A percentile compares a stretch with the other conserved stretches of the same genome.
These are phyloP conservation scores for Podaxis sp. DNA, from an alignment of 768 basidiomycete species.

Conservation along the genomic window DNA sequence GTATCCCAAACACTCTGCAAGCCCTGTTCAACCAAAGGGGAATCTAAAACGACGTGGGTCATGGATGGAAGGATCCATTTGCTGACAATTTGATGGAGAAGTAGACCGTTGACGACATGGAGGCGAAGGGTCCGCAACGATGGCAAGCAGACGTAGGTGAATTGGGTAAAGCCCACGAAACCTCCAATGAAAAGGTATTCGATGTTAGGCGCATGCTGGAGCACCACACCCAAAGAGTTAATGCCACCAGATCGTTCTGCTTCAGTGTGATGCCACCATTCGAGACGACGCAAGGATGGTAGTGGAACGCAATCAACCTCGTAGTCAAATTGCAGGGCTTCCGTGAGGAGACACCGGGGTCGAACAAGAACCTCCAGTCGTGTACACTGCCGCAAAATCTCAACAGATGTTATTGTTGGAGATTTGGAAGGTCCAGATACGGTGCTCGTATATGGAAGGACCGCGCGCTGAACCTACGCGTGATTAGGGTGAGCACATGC, in stretches of 20 bases:
- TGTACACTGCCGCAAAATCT: constrained; percentile 45
- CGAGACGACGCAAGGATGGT: constrained; percentile 52
- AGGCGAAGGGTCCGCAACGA: constrained; percentile 52
- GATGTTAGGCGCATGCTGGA: constrained; percentile 49
- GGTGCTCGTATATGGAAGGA: constrained; percentile 55
- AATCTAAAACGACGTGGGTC: constrained; percentile 47
- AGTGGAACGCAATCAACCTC: constrained; percentile 43
- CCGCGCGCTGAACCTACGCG: constrained; percentile 47
- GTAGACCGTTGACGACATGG: constrained; percentile 40
- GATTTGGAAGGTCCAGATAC: constrained; percentile 27
- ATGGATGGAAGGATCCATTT: constrained; percentile 54
- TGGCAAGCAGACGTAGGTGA: constrained; percentile 33
- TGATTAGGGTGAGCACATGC: constrained; percentile 6
- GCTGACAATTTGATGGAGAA: constrained; percentile 42
- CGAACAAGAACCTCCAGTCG: constrained; percentile 53
- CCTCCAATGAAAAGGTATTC: constrained; percentile 57
- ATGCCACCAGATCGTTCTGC: constrained; percentile 63
- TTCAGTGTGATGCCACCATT: constrained; percentile 61
- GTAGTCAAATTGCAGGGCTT: constrained; percentile 44
- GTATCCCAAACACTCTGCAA: constrained; percentile 43
- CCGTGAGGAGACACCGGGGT: constrained; percentile 27
- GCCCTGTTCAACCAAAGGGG: constrained; percentile 32
- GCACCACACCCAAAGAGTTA: constrained; percentile 52
- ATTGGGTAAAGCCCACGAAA: constrained; percentile 25
- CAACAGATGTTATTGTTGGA: constrained; percentile 30